Conservation (phyloP, 2,329 filamentous ascomycete species). For the Claviceps sp. region DNA sequence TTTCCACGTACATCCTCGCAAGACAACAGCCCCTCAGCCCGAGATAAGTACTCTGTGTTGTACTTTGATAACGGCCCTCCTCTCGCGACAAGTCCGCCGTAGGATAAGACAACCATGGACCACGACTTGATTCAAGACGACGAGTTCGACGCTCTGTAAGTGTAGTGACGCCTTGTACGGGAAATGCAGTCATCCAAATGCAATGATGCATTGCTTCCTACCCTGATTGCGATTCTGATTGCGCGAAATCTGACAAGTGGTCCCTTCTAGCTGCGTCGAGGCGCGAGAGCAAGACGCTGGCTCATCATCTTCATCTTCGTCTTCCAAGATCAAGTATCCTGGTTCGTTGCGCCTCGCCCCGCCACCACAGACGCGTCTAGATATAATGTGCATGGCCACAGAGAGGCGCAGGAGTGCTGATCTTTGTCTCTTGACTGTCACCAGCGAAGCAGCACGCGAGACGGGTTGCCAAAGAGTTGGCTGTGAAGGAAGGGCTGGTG, state of each 20-base stretch:
- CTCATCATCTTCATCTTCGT: not conserved
- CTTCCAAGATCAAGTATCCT: constrained; percentile 20
- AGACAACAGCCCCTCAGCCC: too few species aligned
- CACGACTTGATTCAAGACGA: constrained; percentile 30
- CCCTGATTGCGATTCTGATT: not conserved
- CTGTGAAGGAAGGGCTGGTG: constrained; percentile 35
- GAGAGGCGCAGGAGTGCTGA: not conserved
- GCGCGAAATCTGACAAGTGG: not conserved
- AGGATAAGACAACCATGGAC: constrained; percentile 4
- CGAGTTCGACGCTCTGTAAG: constrained; percentile 43
- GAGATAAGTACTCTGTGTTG: too few species aligned
- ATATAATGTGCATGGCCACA: not conserved
- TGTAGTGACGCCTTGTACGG: not conserved
- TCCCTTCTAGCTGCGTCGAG: constrained; percentile 21
- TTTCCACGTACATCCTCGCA: too few species aligned
- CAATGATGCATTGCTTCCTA: not conserved
- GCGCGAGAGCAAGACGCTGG: not conserved
- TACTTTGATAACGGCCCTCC: too few species aligned
- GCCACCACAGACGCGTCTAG: not conserved
- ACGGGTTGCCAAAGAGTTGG: constrained; percentile 39
- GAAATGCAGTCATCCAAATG: not conserved
- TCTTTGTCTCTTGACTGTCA: too few species aligned
- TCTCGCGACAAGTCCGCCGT: not conserved
- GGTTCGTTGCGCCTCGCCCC: constrained; percentile 12
- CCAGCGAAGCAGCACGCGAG: constrained; percentile 43